Percentiles rank a stretch among this genome's conserved stretches.
phyloP scores from a whole-genome alignment of 352 stramenopile genomes.

The Phytopythium cucurbitacearum region DNA sequence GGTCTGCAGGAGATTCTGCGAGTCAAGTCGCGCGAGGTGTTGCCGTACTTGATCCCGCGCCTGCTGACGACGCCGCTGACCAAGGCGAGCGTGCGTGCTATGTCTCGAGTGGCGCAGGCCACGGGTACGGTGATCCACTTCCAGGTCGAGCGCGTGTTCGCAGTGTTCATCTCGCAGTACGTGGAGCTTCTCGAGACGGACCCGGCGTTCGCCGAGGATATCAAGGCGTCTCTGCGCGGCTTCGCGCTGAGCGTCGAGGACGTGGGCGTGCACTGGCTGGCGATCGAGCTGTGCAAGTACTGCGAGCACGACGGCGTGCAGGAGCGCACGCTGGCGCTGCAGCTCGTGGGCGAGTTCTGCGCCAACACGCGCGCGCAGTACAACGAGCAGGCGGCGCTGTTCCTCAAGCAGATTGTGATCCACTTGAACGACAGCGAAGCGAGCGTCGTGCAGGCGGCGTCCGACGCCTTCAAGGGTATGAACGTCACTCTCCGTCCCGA shows the following conservation, averaged over 20 bases:
- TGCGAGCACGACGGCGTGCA: slow-evolving; percentile 87
- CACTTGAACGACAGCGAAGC: slow-evolving; percentile 94
- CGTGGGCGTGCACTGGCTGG: slow-evolving; percentile 92
- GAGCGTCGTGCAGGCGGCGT: slow-evolving; percentile 87
- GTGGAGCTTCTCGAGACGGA: slow-evolving; percentile 31
- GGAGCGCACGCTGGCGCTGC: slow-evolving; percentile 89
- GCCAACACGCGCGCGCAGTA: slow-evolving; percentile 86
- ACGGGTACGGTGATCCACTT: slow-evolving; percentile 93
- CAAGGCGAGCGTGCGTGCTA: slow-evolving; percentile 83
- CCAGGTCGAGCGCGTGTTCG: slow-evolving; percentile 95
- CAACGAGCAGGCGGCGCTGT: slow-evolving; percentile 92
- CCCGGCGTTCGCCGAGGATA: slow-evolving; percentile 40
- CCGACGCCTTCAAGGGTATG: slow-evolving; percentile 88
- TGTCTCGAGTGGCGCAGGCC: slow-evolving; percentile 92
- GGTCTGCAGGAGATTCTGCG: slow-evolving; percentile 97
- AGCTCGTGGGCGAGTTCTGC: slow-evolving; percentile 89
- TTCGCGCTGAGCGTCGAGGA: slow-evolving; percentile 86
- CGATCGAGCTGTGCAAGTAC: slow-evolving; percentile 93
- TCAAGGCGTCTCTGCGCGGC: slow-evolving; percentile 68
- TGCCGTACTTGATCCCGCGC: slow-evolving; percentile 97
- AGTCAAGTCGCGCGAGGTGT: slow-evolving; percentile 94
- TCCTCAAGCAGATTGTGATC: slow-evolving; percentile 95
- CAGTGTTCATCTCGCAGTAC: slow-evolving; percentile 75
- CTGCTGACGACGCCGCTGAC: slow-evolving; percentile 92
- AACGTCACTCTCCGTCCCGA: slow-evolving; percentile 91